phyloP scores from a whole-genome alignment of 2,329 filamentous ascomycete species.

The Sarocladium brachiariae region DNA sequence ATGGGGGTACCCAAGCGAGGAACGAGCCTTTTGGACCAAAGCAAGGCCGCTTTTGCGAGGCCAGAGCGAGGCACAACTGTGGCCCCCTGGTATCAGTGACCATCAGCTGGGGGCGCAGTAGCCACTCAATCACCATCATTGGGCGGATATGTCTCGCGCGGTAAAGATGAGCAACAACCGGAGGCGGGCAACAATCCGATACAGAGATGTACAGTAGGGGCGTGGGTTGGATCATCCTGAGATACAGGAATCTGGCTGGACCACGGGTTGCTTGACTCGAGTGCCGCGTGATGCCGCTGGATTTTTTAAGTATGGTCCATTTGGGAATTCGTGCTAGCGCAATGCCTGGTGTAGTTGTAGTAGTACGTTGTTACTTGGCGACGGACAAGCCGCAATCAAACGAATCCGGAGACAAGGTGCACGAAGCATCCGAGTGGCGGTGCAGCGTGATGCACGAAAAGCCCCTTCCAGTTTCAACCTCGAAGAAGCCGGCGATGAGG shows the following conservation, averaged over 20 bases:
- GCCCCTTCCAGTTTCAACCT: slow-evolving; percentile 1
- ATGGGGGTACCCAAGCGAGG: slow-evolving; percentile 4
- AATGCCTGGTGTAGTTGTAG: background rate
- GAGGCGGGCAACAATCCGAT: background rate
- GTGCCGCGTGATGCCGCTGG: slow-evolving; percentile 1
- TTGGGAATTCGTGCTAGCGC: background rate
- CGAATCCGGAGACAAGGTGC: background rate
- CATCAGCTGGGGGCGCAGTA: background rate
- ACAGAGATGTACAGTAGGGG: no score
- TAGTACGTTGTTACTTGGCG: no score
- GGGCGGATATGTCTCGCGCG: slow-evolving; percentile 2
- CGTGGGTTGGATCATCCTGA: no score
- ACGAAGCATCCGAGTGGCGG: background rate
- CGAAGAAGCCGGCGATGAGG: background rate
- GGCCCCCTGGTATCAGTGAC: background rate
- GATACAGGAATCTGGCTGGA: background rate
- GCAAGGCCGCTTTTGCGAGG: slow-evolving; percentile 1
- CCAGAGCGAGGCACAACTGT: background rate
- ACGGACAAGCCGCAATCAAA: slow-evolving; percentile 1
- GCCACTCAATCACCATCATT: background rate
- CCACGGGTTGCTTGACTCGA: background rate
- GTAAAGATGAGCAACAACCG: background rate
- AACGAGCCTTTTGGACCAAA: slow-evolving; percentile 6
- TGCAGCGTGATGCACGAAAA: background rate
- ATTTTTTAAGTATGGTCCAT: no score